A percentile compares a stretch with the other conserved stretches of the same genome.
These are phyloP conservation scores for Apostasia ramifera DNA, from an alignment of 106 monocot species.

Conservation along the genomic window DNA sequence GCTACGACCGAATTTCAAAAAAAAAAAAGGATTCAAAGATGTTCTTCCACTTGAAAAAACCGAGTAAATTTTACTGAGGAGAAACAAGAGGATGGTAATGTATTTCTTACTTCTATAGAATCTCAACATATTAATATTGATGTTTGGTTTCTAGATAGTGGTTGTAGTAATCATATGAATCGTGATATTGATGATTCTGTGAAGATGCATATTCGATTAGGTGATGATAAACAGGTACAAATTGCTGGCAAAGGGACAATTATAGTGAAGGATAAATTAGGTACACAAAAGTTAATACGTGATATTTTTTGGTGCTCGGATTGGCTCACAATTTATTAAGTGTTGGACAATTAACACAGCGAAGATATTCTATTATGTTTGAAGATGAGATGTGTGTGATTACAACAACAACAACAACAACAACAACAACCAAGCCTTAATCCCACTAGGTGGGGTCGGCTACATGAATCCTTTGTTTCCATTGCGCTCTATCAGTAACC, in stretches of 20 bases:
- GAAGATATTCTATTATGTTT: too few species aligned
- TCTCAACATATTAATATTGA: background rate
- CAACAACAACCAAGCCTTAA: too few species aligned
- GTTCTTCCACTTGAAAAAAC: too few species aligned
- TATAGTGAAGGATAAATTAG: conserved; percentile 5
- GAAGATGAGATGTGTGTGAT: too few species aligned
- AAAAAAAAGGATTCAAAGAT: too few species aligned
- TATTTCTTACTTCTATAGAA: conserved; percentile 7
- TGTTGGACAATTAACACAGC: too few species aligned
- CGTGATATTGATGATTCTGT: conserved; percentile 12
- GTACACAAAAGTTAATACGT: conserved; percentile 7
- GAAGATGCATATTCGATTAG: conserved; percentile 3
- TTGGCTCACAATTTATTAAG: conserved; percentile 6
- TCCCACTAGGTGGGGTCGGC: too few species aligned
- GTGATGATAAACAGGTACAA: conserved; percentile 8
- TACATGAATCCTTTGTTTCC: too few species aligned
- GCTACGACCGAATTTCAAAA: too few species aligned
- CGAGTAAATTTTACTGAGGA: too few species aligned
- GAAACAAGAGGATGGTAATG: conserved; percentile 3
- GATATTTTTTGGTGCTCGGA: background rate
- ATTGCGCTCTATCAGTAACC: too few species aligned
- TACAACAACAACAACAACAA: too few species aligned
- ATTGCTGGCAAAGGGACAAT: conserved; percentile 9
- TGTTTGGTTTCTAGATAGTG: conserved; percentile 11
- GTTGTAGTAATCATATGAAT: conserved; percentile 9